A percentile compares a stretch with the other conserved stretches of the same genome.
These are phyloP conservation scores for Suhomyces sp. DNA, from an alignment of 805 yeast genomes.

Conservation along the genomic window DNA sequence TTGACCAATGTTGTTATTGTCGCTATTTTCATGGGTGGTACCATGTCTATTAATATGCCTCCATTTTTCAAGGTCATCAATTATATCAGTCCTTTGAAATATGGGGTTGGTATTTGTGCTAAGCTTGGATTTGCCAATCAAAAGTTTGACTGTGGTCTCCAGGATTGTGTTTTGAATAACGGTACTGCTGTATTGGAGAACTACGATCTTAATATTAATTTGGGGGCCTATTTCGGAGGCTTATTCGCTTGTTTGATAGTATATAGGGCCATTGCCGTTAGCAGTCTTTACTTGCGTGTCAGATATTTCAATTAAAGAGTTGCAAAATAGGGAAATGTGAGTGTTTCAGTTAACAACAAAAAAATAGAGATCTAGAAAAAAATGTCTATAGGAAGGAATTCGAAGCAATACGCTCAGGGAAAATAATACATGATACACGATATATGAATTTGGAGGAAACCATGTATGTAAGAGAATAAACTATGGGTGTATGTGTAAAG, in stretches of 20 bases:
- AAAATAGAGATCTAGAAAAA: too few relatives aligned
- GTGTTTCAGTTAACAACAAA: too few relatives aligned
- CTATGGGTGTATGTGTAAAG: too few relatives aligned
- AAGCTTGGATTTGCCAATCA: conserved; percentile 56
- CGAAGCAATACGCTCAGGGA: too few relatives aligned
- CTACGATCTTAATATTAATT: conserved; percentile 43
- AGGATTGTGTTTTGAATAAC: conserved; percentile 46
- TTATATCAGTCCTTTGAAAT: conserved; percentile 75
- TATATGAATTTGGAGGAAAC: too few relatives aligned
- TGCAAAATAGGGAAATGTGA: too few relatives aligned
- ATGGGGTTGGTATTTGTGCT: conserved; percentile 63
- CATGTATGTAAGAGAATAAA: too few relatives aligned
- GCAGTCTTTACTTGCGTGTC: conserved; percentile 16
- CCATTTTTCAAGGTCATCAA: conserved; percentile 66
- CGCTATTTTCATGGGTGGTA: conserved; percentile 82
- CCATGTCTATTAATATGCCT: conserved; percentile 77
- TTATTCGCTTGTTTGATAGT: conserved; percentile 38
- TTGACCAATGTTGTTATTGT: conserved; percentile 65
- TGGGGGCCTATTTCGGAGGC: conserved; percentile 38
- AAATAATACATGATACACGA: too few relatives aligned
- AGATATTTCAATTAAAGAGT: conserved; percentile 7
- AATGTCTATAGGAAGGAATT: too few relatives aligned
- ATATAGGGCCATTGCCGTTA: conserved; percentile 40
- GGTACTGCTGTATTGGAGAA: conserved; percentile 58
- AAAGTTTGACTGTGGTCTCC: conserved; percentile 48